These are phyloP conservation scores for Irpex rosettiformis DNA, from an alignment of 1,284 basidiomycete species.

Conservation along the genomic window DNA sequence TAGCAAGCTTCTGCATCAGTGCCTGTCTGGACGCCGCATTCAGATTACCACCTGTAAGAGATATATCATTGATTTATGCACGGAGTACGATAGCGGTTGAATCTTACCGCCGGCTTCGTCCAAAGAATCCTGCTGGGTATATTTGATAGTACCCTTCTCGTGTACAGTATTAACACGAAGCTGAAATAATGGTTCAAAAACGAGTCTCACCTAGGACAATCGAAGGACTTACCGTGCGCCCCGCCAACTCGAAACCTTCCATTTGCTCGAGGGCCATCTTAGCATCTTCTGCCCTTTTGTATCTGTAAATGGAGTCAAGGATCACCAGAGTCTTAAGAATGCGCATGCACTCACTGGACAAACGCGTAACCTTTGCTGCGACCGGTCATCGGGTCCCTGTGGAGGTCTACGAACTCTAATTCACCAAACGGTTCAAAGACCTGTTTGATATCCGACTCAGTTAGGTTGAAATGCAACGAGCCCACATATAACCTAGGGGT, in stretches of 20 bases:
- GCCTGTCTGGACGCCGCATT: conserved; percentile 95
- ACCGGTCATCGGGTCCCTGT: conserved; percentile 89
- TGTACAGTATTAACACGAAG: conserved; percentile 89
- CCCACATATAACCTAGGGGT: conserved; percentile 86
- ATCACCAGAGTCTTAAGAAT: no score
- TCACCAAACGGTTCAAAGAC: conserved; percentile 99
- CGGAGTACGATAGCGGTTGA: conserved; percentile 36
- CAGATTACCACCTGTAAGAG: conserved; percentile 81
- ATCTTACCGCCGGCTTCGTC: conserved; percentile 79
- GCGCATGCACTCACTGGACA: conserved; percentile 76
- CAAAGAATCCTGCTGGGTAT: conserved; percentile 75
- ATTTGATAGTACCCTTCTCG: conserved; percentile 76
- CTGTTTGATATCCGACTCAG: conserved; percentile 94
- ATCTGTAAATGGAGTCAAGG: conserved; percentile 43
- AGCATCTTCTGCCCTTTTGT: conserved; percentile 86
- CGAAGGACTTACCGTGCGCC: conserved; percentile 69
- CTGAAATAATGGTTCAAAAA: conserved; percentile 35
- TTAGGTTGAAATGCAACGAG: conserved; percentile 94
- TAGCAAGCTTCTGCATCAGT: conserved; percentile 98
- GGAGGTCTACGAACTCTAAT: conserved; percentile 97
- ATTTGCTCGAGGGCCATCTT: conserved; percentile 97
- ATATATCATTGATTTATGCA: neutral
- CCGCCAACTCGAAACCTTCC: conserved; percentile 97
- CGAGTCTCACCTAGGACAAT: conserved; percentile 9
- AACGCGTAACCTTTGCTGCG: conserved; percentile 98